Evolutionary conservation across 352 stramenopile genomes (phyloP).

Genomic region (Globisporangium acanthophoron): DNA sequence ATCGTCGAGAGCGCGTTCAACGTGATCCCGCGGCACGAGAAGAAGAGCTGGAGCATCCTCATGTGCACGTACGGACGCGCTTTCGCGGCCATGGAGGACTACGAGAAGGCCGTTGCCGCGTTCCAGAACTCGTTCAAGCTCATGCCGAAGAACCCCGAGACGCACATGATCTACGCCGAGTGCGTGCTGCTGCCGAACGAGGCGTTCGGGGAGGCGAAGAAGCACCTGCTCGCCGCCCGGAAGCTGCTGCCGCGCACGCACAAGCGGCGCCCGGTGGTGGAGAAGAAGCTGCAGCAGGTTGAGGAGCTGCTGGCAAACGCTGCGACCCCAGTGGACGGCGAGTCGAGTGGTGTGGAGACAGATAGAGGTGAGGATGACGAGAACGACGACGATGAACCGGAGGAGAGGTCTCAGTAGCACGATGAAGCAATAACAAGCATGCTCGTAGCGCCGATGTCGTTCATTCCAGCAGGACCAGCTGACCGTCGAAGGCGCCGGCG

Average conservation of each 20-base stretch:
- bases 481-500: conserved; percentile 19
- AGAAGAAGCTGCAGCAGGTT: conserved; percentile 54
- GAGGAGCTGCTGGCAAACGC: conserved; percentile 18
- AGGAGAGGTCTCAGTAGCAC: conserved; percentile 2
- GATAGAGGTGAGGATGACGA: conserved; percentile 6
- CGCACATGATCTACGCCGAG: conserved; percentile 81
- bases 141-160: conserved; percentile 74
- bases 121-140: conserved; percentile 83
- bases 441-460: background rate
- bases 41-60: conserved; percentile 80
- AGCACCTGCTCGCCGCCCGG: conserved; percentile 56
- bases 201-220: conserved; percentile 66
- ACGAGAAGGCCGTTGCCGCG: conserved; percentile 64
- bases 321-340: background rate
- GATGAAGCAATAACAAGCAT: background rate
- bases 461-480: conserved; percentile 12
- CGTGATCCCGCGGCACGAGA: conserved; percentile 65
- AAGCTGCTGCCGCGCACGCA: conserved; percentile 56
- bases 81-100: conserved; percentile 64
- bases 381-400: background rate
- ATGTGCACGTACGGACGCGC: conserved; percentile 80
- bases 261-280: conserved; percentile 37
- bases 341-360: background rate
- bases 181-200: conserved; percentile 66
- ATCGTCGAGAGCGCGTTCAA: conserved; percentile 72